Evolutionary conservation across 495 filamentous ascomycete genomes (phyloP).

Genomic region (Neurospora cerealis): DNA sequence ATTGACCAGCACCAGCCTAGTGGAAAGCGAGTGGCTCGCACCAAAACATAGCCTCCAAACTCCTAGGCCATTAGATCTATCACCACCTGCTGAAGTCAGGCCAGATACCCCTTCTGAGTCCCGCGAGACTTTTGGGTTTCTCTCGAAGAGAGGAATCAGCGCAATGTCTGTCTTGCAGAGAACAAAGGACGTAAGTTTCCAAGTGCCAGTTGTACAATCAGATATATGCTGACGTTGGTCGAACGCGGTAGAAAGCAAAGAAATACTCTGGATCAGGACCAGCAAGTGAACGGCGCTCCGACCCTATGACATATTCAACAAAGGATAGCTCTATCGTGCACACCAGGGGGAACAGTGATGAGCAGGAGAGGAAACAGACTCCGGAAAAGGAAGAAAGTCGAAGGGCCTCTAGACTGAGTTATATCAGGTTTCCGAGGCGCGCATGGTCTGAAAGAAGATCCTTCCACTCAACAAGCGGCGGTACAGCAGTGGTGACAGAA

Average conservation of each 20-base stretch:
- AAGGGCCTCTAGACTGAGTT: background rate
- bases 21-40: constrained; percentile 11
- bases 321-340: background rate
- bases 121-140: background rate
- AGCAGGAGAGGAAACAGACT: background rate
- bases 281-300: background rate
- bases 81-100: background rate
- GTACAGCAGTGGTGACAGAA: background rate
- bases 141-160: background rate
- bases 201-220: background rate
- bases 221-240: background rate
- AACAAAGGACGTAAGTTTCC: background rate
- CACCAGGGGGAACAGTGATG: too few relatives aligned
- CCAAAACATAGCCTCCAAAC: constrained; percentile 4
- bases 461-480: background rate
- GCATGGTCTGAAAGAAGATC: background rate
- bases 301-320: background rate
- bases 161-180: background rate
- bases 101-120: background rate
- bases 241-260: background rate
- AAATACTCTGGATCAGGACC: background rate
- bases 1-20: background rate
- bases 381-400: background rate
- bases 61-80: background rate
- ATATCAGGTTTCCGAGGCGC: background rate